These are phyloP conservation scores for Starmerella tilneyi DNA, from an alignment of 805 yeast genomes.

Conservation along the genomic window DNA sequence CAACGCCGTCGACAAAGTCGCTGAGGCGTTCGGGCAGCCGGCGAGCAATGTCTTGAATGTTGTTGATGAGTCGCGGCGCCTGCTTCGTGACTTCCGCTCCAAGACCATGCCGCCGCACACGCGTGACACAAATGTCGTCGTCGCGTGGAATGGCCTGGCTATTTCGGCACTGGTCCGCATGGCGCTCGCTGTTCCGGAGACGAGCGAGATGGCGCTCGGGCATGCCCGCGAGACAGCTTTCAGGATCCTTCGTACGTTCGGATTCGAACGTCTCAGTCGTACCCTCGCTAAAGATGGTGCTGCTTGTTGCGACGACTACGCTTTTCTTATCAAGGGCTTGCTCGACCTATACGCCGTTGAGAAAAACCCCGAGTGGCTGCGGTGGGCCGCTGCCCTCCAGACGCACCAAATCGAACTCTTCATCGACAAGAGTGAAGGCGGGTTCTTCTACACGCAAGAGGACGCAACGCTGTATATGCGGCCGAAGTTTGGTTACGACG, in stretches of 20 bases:
- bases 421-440: constrained; percentile 31
- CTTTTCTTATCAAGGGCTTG: constrained; percentile 31
- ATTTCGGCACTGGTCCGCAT: constrained; percentile 30
- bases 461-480: constrained; percentile 28
- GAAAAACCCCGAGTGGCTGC: constrained; percentile 24
- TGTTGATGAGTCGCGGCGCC: constrained; percentile 24
- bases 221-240: constrained; percentile 2
- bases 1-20: constrained; percentile 26
- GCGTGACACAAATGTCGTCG: background rate
- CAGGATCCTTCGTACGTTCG: background rate
- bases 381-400: constrained; percentile 30
- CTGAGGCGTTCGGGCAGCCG: constrained; percentile 30
- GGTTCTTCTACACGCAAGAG: constrained; percentile 27
- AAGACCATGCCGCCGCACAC: constrained; percentile 25
- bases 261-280: background rate
- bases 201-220: background rate
- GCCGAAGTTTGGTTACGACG: constrained; percentile 33
- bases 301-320: constrained; percentile 31
- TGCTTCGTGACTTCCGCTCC: constrained; percentile 25
- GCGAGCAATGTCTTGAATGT: constrained; percentile 23
- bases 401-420: constrained; percentile 28
- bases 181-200: constrained; percentile 6
- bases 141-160: constrained; percentile 21
- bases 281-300: background rate
- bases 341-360: constrained; percentile 32